Base-by-base conservation (phyloP, 495 filamentous ascomycete genomes). In the Aspergillus egyptiacus region DNA sequence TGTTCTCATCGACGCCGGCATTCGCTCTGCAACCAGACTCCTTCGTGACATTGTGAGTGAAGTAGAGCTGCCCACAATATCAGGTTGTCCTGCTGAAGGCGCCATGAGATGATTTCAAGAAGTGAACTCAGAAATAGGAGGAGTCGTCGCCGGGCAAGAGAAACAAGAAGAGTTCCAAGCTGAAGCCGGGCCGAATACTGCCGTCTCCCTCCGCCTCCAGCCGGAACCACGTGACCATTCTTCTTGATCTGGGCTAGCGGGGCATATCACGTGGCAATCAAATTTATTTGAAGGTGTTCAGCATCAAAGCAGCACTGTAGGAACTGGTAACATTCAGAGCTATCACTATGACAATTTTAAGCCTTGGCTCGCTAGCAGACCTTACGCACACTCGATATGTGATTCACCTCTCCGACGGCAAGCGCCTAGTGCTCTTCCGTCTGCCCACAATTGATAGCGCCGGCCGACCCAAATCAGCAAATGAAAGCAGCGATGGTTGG, bases 401-500 rank as follows among this genome's bases (percentile, higher is more conserved):
- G 38, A 58, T 76, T 39, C 68, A 70, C 17, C 61, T 78, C 4
- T 74, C 72, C 6, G 66, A 70, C 44, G 70, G 70, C 45, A 76
- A 76, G 57, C 72, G 74, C 35, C 60, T 78, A 30, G 70, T 78
- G 24, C 55, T 78, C 11, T 78, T 78, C 41, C 73, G 73, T 14
- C 46, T 78, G 25, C 71, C 72, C 9, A 61, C 56, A 0, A 78
- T 78, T 45, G 65, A 68, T 47, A 57, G 55, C 18, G 50, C 63
- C 6, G 49, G 48, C 17, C 46, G 57, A 57, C 39, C 20, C 44
- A 35, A n/a, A 8, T 27, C 41, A 14, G 48, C 54, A 15, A 67
- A 69, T 34, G 67, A 73, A 20, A 57, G 57, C 5, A 46, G 45
- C 13, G 55, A 67, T 56, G 72, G 71, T 35, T 78, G 74, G 74